Base-by-base conservation (phyloP, 139 green algal genomes). In the Picochlorum sp. region DNA sequence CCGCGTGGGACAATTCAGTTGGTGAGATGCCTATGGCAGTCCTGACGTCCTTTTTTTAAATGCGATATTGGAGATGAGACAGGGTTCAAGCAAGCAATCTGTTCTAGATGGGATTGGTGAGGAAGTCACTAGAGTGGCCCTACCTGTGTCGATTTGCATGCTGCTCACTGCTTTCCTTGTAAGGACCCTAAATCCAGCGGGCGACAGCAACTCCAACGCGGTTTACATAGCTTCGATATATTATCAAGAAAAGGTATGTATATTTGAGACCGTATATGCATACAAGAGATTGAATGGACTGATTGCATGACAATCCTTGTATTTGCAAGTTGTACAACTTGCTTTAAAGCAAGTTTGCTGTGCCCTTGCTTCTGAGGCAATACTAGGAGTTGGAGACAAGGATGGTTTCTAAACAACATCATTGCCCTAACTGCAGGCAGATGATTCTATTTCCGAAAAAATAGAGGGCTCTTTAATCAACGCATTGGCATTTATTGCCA, bases 121-220 rank as follows among this genome's bases (percentile, higher is more conserved):
- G 31, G 86, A 93, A 47, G 77, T 97, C 16, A 93, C 80, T 3
- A 79, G 78, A 31, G 89, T 81, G 7, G 56, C 89, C 0, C 57
- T 75, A 8, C 92, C 92, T 3, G 92, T 98, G 2, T 87, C 79
- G 0, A 72, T 96, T 1, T 97, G 90, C 75, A 97, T 98, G 88
- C 76, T 80, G 1, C 29, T 95, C 0, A 92, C 84, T 2, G 85
- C 97, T 0, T 30, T 72, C 4, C 74, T 98, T 2, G 91, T 97
- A 3, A 62, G 72, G 8, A 26, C 82, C 1, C 74, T 98, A 7
- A 92, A 91, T 50, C 87, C 88, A 1, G 66, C 83, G 22, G 90
- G 89, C 25, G 57, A 37, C 0, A 57, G 29, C 10, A 64, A 74
- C 36, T 44, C 57, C 0, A 63, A 29, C 5, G 68, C 78, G 2